These are phyloP conservation scores for Fraxinus ornus DNA, from an alignment of 305 asterid genomes.

Conservation along the genomic window DNA sequence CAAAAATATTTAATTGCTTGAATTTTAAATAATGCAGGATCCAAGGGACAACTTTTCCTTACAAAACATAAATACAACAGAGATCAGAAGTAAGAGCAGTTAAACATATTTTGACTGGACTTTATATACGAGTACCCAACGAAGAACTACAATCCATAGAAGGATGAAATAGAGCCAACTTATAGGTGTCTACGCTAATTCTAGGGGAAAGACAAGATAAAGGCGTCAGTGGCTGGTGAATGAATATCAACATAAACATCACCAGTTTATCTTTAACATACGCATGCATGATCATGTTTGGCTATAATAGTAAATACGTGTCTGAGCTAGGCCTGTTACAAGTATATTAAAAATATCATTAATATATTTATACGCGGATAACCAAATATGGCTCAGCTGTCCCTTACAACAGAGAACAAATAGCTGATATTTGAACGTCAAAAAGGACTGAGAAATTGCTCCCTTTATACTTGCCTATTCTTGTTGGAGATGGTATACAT, in stretches of 20 bases:
- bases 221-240: conserved; percentile 8
- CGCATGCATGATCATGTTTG: conserved; percentile 5
- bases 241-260: neutral
- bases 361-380: neutral
- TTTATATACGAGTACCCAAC: neutral
- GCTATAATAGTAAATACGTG: conserved; percentile 10
- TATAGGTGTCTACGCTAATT: neutral
- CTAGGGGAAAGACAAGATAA: conserved; percentile 15
- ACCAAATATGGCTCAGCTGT: conserved; percentile 14
- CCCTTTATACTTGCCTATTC: neutral
- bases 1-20: conserved; percentile 11
- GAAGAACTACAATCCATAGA: conserved; percentile 2
- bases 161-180: neutral
- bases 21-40: neutral
- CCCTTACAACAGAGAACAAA: neutral
- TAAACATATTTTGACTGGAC: neutral
- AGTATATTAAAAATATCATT: conserved; percentile 12
- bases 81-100: neutral
- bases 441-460: neutral
- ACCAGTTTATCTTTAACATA: conserved; percentile 3
- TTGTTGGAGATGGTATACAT: neutral
- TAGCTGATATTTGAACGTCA: neutral
- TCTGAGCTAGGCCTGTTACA: conserved; percentile 13
- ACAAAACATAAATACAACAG: neutral
- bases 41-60: neutral